A percentile compares a stretch with the other conserved stretches of the same genome.
Evolutionary conservation across 441 rosid genomes (phyloP).

Genomic region (Corymbia citriodora): DNA sequence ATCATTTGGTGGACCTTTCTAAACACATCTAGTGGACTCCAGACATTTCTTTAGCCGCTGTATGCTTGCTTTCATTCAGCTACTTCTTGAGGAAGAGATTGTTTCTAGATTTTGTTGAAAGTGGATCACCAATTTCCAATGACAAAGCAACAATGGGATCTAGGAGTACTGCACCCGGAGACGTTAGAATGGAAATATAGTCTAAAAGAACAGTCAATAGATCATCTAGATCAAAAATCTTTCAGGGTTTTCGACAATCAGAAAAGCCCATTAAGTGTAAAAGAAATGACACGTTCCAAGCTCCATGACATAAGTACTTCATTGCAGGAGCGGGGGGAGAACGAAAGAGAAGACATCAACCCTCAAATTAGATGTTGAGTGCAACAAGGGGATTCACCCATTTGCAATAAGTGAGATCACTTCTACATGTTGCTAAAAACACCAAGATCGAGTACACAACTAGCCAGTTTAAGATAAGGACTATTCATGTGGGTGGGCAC

Average conservation of each 20-base stretch:
- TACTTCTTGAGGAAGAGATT: no score
- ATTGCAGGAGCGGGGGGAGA: neutral
- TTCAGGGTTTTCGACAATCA: neutral
- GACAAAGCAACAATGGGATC: neutral
- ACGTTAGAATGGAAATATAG: neutral
- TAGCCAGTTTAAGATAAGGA: no score
- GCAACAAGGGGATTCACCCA: neutral
- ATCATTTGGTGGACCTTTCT: no score
- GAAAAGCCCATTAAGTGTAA: neutral
- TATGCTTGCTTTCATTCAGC: no score
- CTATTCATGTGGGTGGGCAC: no score
- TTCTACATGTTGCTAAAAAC: no score
- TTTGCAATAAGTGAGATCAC: neutral
- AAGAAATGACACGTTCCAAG: neutral
- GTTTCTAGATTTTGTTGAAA: no score
- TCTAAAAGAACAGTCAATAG: accelerated
- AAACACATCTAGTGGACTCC: no score
- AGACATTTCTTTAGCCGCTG: no score
- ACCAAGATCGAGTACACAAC: no score
- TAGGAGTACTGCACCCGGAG: neutral
- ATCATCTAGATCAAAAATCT: accelerated
- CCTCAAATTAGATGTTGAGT: neutral
- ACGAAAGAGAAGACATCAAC: neutral
- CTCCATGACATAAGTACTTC: neutral
- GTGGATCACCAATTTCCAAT: no score